These are phyloP conservation scores for Talaromyces sp. DNA, from an alignment of 2,329 filamentous ascomycete genomes.

Conservation along the genomic window DNA sequence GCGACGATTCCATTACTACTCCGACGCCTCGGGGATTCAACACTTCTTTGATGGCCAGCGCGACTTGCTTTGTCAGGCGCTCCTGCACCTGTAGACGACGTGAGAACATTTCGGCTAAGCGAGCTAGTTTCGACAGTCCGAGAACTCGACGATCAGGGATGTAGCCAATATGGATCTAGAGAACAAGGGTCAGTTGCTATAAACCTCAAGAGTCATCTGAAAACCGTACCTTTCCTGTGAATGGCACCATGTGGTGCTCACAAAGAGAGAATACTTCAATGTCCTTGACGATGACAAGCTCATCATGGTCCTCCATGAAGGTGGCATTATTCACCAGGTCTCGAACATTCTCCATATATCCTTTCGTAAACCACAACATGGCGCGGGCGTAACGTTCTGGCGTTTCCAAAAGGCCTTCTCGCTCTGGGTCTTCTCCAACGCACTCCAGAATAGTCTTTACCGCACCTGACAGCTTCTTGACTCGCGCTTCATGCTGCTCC, in stretches of 20 bases:
- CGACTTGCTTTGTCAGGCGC: slow-evolving; percentile 91
- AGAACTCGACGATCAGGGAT: slow-evolving; percentile 89
- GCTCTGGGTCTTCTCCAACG: slow-evolving; percentile 61
- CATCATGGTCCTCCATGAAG: slow-evolving; percentile 94
- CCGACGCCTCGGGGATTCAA: slow-evolving; percentile 91
- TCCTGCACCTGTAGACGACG: slow-evolving; percentile 94
- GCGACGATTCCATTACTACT: slow-evolving; percentile 94
- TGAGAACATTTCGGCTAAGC: slow-evolving; percentile 95
- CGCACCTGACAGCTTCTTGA: slow-evolving; percentile 59
- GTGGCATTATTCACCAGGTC: slow-evolving; percentile 91
- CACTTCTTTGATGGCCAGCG: slow-evolving; percentile 87
- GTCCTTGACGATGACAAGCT: slow-evolving; percentile 96
- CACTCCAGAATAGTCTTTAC: slow-evolving; percentile 62
- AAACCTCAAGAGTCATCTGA: slow-evolving; percentile 8
- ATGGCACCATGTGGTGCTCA: slow-evolving; percentile 96
- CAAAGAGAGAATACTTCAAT: slow-evolving; percentile 93
- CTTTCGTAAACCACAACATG: slow-evolving; percentile 92
- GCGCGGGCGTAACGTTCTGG: slow-evolving; percentile 91
- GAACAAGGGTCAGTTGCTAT: slow-evolving; percentile 12
- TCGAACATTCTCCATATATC: slow-evolving; percentile 89
- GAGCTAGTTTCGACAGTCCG: slow-evolving; percentile 89
- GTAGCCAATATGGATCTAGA: slow-evolving; percentile 96
- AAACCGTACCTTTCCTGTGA: slow-evolving; percentile 76
- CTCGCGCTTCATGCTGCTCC: slow-evolving; percentile 53
- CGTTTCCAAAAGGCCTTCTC: slow-evolving; percentile 60